phyloP scores from a whole-genome alignment of 2,329 filamentous ascomycete species.

The Fusarium avenaceum region DNA sequence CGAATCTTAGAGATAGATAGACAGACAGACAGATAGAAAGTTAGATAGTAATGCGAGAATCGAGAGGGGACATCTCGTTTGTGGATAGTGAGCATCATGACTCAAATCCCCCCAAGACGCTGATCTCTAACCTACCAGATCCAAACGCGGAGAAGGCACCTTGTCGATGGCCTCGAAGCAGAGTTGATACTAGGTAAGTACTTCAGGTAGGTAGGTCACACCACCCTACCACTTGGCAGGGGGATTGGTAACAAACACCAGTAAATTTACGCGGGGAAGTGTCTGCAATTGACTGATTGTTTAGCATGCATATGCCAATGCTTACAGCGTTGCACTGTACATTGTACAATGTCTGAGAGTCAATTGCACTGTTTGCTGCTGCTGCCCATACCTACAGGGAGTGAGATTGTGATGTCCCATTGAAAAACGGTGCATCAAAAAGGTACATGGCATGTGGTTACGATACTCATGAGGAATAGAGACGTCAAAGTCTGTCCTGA shows the following conservation, averaged over 20 bases:
- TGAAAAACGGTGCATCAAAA: neutral
- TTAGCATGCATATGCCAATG: constrained; percentile 27
- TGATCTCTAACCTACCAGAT: constrained; percentile 25
- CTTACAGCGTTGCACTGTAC: neutral
- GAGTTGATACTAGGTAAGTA: constrained; percentile 13
- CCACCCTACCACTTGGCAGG: constrained; percentile 42
- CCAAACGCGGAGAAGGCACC: constrained; percentile 29
- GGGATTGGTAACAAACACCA: constrained; percentile 32
- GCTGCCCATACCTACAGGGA: neutral
- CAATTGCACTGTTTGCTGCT: constrained; percentile 1
- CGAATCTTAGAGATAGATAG: constrained; percentile 1
- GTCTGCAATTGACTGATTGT: constrained; percentile 12
- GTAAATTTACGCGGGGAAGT: constrained; percentile 31
- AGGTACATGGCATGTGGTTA: neutral
- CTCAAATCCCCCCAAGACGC: constrained; percentile 10
- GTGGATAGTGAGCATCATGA: constrained; percentile 38
- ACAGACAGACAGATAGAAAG: no score
- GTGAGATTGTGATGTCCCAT: neutral
- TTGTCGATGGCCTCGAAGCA: constrained; percentile 22
- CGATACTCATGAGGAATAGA: constrained; percentile 11
- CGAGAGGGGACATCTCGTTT: constrained; percentile 13
- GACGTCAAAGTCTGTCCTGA: constrained; percentile 22
- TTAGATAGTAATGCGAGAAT: neutral
- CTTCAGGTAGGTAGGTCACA: constrained; percentile 26
- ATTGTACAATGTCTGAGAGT: neutral